Conservation (phyloP, 441 rosid genomes). For the Jatropha multifida region DNA sequence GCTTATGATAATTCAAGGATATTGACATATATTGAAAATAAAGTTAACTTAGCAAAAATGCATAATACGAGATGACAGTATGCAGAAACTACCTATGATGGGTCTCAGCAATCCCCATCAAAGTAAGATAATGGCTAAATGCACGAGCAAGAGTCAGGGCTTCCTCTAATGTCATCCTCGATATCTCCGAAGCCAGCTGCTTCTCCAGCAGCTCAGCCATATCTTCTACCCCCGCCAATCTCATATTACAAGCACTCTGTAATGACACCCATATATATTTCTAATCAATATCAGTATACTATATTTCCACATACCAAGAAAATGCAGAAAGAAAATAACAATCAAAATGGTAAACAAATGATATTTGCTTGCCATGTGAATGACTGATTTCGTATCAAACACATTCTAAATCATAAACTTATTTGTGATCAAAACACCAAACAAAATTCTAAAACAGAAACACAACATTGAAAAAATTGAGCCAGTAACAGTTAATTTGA, state of each 20-base stretch:
- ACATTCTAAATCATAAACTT: too few species aligned
- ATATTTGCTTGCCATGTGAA: not conserved
- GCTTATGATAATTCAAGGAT: not conserved
- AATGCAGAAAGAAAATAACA: not conserved
- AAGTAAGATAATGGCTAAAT: conserved; percentile 82
- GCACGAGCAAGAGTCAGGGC: conserved; percentile 91
- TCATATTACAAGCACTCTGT: conserved; percentile 89
- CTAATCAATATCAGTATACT: not conserved
- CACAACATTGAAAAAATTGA: not conserved
- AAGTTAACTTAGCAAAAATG: not conserved
- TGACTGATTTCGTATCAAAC: not conserved
- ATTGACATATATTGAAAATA: not conserved
- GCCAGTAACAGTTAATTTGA: not conserved
- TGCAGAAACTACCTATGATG: conserved; percentile 64
- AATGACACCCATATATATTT: conserved; percentile 6
- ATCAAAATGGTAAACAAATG: not conserved
- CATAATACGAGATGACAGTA: conserved; percentile 2
- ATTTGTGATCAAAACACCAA: not conserved
- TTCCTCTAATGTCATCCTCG: conserved; percentile 81
- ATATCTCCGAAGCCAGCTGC: conserved; percentile 78
- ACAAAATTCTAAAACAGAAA: not conserved
- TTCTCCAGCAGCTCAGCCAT: conserved; percentile 80
- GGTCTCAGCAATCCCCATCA: conserved; percentile 95
- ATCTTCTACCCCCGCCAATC: conserved; percentile 80
- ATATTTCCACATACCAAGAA: not conserved